phyloP scores from a whole-genome alignment of 2,329 filamentous ascomycete species.

The Diaporthe velutina region DNA sequence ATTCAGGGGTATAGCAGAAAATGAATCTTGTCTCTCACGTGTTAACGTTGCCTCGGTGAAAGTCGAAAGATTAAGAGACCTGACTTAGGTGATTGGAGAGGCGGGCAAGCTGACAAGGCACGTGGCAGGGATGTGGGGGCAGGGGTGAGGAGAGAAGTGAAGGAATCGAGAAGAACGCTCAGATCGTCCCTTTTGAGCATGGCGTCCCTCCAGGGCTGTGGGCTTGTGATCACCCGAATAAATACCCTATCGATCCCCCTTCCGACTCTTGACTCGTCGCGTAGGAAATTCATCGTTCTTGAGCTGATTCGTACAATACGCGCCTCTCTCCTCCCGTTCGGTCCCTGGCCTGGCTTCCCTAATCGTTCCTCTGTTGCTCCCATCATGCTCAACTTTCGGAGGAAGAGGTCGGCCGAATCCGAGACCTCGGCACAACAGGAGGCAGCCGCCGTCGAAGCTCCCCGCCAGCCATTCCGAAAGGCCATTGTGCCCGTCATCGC shows the following conservation, averaged over 20 bases:
- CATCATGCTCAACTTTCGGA: constrained; percentile 36
- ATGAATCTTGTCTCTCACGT: too few species aligned
- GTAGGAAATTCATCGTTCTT: not conserved
- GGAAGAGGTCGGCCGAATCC: constrained; percentile 32
- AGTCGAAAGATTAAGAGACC: not conserved
- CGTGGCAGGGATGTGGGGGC: not conserved
- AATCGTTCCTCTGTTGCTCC: not conserved
- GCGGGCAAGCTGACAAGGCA: not conserved
- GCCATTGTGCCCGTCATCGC: constrained; percentile 78
- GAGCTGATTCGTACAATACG: constrained; percentile 4
- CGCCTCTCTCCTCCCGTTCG: not conserved
- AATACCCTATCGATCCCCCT: constrained; percentile 22
- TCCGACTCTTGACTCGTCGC: constrained; percentile 1
- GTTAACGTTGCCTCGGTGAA: not conserved
- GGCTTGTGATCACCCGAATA: constrained; percentile 10
- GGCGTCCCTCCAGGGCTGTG: constrained; percentile 11
- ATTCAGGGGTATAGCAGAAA: too few species aligned
- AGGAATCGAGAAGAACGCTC: constrained; percentile 14
- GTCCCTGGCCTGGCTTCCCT: not conserved
- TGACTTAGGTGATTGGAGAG: too few species aligned
- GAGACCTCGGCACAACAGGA: constrained; percentile 22
- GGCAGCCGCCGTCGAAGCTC: not conserved
- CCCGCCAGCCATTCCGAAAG: constrained; percentile 36
- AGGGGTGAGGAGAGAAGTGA: not conserved
- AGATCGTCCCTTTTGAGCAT: constrained; percentile 5